Conservation (phyloP, 2,329 filamentous ascomycete genomes). For the Pyrenophora graminea region DNA sequence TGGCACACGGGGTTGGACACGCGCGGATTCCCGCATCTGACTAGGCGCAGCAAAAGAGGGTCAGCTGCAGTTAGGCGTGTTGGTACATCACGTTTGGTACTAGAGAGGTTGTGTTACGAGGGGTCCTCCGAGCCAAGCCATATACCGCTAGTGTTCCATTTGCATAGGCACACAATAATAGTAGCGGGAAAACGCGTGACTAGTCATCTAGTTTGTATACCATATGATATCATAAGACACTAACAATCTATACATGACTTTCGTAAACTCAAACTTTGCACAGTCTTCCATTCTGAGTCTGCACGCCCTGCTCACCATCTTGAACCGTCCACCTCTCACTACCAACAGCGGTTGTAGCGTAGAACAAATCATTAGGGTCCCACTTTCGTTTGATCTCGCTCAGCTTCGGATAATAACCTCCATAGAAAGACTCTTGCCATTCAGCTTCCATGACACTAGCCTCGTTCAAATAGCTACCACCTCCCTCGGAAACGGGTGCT, state of each 20-base stretch:
- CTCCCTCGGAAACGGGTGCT: constrained; percentile 15
- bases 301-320: constrained; percentile 23
- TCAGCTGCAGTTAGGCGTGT: no score
- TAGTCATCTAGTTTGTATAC: background rate
- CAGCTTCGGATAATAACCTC: constrained; percentile 21
- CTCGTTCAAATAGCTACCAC: constrained; percentile 40
- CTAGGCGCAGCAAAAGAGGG: no score
- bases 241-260: no score
- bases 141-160: no score
- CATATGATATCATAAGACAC: background rate
- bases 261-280: constrained; percentile 14
- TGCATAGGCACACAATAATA: no score
- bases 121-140: no score
- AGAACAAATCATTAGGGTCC: constrained; percentile 32
- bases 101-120: no score
- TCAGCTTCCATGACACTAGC: constrained; percentile 39
- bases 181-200: no score
- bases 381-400: constrained; percentile 26
- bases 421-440: constrained; percentile 45
- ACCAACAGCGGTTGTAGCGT: constrained; percentile 26
- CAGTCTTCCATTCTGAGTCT: constrained; percentile 26
- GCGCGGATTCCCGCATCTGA: no score
- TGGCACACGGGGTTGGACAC: no score
- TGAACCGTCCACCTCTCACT: constrained; percentile 27
- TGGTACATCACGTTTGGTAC: no score